Evolutionary conservation across 257 asterid species (phyloP).

Genomic region (Solanum chiquidenum): DNA sequence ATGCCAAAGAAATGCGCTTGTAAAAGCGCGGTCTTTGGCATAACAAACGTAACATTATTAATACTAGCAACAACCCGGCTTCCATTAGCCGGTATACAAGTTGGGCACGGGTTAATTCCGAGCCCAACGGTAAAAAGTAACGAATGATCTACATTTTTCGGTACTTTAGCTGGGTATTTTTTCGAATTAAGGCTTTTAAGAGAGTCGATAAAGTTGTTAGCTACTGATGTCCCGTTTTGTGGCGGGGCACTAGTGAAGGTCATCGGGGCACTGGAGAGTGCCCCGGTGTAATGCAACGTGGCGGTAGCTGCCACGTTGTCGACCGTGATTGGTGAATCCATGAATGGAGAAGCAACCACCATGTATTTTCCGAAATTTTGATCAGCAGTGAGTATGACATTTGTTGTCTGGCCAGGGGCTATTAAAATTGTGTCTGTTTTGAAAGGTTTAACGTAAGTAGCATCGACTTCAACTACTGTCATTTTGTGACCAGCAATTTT

Average conservation of each 20-base stretch:
- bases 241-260: conserved; percentile 44
- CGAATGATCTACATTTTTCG: conserved; percentile 47
- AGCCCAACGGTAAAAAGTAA: conserved; percentile 61
- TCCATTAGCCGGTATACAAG: conserved; percentile 62
- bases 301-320: conserved; percentile 87
- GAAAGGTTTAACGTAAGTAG: conserved; percentile 83
- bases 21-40: conserved; percentile 67
- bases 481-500: conserved; percentile 74
- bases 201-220: conserved; percentile 45
- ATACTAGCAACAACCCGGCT: conserved; percentile 59
- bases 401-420: conserved; percentile 89
- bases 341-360: conserved; percentile 70
- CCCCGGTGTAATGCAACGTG: conserved; percentile 63
- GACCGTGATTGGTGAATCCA: conserved; percentile 54
- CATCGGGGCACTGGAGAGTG: conserved; percentile 25
- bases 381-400: conserved; percentile 48
- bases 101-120: conserved; percentile 68
- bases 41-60: conserved; percentile 71
- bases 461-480: conserved; percentile 90
- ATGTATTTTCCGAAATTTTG: conserved; percentile 52
- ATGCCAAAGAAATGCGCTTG: conserved; percentile 61
- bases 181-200: conserved; percentile 57
- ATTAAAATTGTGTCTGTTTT: conserved; percentile 55
- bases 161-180: conserved; percentile 66
- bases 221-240: conserved; percentile 58